These are phyloP conservation scores for Thelonectria olida DNA, from an alignment of 2,329 filamentous ascomycete genomes.

Conservation along the genomic window DNA sequence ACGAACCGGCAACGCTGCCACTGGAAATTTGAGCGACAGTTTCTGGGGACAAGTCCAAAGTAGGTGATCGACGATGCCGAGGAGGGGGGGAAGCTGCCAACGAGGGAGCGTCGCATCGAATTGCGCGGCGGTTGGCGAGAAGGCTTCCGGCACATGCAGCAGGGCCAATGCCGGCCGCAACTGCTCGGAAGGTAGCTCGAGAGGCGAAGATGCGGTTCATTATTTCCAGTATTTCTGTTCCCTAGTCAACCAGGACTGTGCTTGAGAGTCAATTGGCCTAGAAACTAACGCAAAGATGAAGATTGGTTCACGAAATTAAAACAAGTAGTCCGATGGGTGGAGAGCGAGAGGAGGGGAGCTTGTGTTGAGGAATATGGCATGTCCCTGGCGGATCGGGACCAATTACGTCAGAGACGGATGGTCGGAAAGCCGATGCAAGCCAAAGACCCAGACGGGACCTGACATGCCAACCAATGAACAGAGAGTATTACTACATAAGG, in stretches of 20 bases:
- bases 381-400: neutral
- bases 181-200: constrained; percentile 34
- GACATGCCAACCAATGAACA: constrained; percentile 31
- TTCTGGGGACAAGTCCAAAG: constrained; percentile 39
- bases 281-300: neutral
- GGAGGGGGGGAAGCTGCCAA: constrained; percentile 26
- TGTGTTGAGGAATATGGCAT: neutral
- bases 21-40: constrained; percentile 61
- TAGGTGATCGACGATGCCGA: constrained; percentile 19
- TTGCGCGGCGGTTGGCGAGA: constrained; percentile 34
- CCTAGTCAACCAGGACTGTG: neutral
- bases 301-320: neutral
- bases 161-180: constrained; percentile 41
- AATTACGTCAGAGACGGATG: constrained; percentile 28
- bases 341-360: neutral
- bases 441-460: constrained; percentile 11
- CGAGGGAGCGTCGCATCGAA: constrained; percentile 43
- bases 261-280: neutral
- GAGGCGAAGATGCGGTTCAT: constrained; percentile 38
- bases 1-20: constrained; percentile 62
- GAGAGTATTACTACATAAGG: constrained; percentile 17
- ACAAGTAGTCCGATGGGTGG: neutral
- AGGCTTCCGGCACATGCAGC: constrained; percentile 39
- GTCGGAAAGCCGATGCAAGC: constrained; percentile 27
- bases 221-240: neutral